Evolutionary conservation across 2,329 filamentous ascomycete species (phyloP), one percentile per base, ranked within the genome.

Genomic region (Fusarium praegraminearum): DNA sequence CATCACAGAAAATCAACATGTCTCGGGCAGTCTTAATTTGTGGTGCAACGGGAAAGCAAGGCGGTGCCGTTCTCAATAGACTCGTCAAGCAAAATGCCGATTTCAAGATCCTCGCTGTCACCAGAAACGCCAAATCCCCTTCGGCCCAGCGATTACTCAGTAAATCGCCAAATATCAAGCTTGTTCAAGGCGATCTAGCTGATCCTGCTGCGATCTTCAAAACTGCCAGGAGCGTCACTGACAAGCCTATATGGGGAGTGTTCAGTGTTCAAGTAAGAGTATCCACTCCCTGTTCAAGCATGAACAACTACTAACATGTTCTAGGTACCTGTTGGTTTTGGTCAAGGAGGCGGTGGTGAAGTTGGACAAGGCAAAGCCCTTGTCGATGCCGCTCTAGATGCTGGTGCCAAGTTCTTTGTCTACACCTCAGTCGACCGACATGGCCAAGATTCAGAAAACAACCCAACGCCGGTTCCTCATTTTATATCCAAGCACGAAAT

Each of bases 381-480:
- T 2, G 79, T 89, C 45, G 85, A 89, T 56, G 85, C 83, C 3
- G 81, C 86, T 1, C 69, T 90, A 47, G 83, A 84, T 30, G 78
- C 86, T 33, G 81, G 82, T 13, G 86, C 90, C 49, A 80, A 83
- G 57, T 83, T 86, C 73, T 88, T 91, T 70, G 83, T 91, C 57
- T 90, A 89, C 77, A 84, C 83, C 1, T 88, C 85, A 41, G 86
- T 89, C 10, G 89, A 91, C 61, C 86, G 89, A 28, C 84, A 86
- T 46, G 87, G 88, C 22, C 82, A 84, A 51, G 82, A 81, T 41
- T 84, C 82, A 49, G 78, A 82, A 50, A 80, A 82, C 15, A 83
- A 83, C 66, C 81, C 85, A 0, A 90, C 88, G 4, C 65, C 81
- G 2, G 80, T 90, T 38, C 87, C 87, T 0, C 88, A 91, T 75